Conservation (phyloP, 371 early-diverging fungal genomes). For the Blastocladiella emersonii region DNA sequence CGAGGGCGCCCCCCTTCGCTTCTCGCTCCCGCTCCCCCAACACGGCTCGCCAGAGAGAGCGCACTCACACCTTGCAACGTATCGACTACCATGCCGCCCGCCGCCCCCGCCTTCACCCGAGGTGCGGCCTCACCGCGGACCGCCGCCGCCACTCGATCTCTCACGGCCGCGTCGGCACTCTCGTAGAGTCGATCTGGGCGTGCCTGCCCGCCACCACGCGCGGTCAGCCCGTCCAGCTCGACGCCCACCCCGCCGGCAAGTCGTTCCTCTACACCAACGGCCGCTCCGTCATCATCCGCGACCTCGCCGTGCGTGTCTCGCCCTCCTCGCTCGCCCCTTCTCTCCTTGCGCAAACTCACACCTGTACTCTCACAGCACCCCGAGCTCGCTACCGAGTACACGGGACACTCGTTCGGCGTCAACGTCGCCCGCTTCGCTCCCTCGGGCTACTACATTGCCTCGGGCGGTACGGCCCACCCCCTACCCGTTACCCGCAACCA, state of each 20-base stretch:
- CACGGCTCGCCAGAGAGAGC: too few relatives aligned
- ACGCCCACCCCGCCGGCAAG: conserved; percentile 70
- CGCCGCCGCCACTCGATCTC: too few relatives aligned
- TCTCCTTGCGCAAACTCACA: too few relatives aligned
- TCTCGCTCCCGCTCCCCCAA: too few relatives aligned
- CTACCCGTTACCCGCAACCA: too few relatives aligned
- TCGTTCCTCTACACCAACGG: conserved; percentile 82
- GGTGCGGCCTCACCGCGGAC: too few relatives aligned
- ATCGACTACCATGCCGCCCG: too few relatives aligned
- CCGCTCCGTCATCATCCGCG: conserved; percentile 71
- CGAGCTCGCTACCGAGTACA: conserved; percentile 63
- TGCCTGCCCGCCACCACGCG: conserved; percentile 64
- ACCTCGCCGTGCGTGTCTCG: conserved; percentile 43
- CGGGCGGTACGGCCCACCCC: conserved; percentile 51
- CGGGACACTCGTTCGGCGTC: conserved; percentile 56
- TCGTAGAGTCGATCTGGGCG: conserved; percentile 33
- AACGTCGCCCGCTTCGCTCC: conserved; percentile 85
- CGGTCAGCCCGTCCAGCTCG: conserved; percentile 67
- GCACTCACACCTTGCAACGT: too few relatives aligned
- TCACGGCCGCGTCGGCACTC: not conserved
- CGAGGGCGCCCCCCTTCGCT: too few relatives aligned
- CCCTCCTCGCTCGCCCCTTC: not conserved
- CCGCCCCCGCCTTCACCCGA: too few relatives aligned
- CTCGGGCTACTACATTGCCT: conserved; percentile 87
- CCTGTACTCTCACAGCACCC: conserved; percentile 58